Conservation (phyloP, 352 stramenopile genomes). For the Globisporangium alternatum region DNA sequence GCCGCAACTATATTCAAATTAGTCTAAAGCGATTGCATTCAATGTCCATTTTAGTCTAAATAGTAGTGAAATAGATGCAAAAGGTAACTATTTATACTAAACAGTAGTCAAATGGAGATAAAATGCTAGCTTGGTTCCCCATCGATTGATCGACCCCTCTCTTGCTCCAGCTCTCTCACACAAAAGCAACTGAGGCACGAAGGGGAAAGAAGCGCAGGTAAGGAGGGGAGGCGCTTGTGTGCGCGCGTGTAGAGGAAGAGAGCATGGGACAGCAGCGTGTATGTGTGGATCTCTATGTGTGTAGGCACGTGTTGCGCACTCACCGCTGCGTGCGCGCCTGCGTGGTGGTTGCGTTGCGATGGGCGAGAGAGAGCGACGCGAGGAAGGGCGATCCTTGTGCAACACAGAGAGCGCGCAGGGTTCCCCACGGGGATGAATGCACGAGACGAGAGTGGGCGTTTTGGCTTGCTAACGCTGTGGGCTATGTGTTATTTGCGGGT, state of each 20-base stretch:
- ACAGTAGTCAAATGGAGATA: rapidly evolving
- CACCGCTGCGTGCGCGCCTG: not conserved
- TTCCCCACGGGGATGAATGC: not conserved
- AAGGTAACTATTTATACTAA: not conserved
- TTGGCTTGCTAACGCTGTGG: not conserved
- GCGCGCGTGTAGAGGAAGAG: not conserved
- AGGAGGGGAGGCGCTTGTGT: not conserved
- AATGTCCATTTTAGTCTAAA: not conserved
- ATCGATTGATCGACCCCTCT: not conserved
- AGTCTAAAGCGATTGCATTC: not conserved
- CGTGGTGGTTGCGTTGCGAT: not conserved
- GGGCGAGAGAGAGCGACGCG: not conserved
- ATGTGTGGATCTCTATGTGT: not conserved
- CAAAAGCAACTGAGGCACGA: slow-evolving; percentile 1
- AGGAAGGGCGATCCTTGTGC: slow-evolving; percentile 3
- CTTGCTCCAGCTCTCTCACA: slow-evolving; percentile 2
- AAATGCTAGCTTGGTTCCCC: not conserved
- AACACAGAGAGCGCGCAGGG: not conserved
- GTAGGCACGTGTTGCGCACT: not conserved
- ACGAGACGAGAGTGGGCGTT: not conserved
- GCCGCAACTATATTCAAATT: not conserved
- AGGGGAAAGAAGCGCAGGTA: slow-evolving; percentile 7
- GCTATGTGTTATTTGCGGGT: not conserved
- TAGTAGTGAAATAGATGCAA: not conserved
- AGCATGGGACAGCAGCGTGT: not conserved